Percentiles rank a stretch among this genome's conserved stretches.
Evolutionary conservation across 768 basidiomycete species (phyloP).

Genomic region (Podaxis sp.): DNA sequence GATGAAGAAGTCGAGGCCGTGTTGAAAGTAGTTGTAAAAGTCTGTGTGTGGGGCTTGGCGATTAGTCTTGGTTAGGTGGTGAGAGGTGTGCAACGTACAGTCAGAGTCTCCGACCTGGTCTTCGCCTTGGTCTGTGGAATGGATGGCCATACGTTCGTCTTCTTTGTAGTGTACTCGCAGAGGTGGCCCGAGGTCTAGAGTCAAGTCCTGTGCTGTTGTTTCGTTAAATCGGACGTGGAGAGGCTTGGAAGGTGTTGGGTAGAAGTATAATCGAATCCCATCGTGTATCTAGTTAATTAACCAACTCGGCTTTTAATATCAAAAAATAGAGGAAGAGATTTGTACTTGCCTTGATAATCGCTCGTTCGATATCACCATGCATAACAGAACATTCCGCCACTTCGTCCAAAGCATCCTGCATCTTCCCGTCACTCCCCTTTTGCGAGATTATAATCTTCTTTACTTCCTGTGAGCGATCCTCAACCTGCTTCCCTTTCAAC

Average conservation of each 20-base stretch:
- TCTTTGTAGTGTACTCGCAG: slow-evolving; percentile 80
- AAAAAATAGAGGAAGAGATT: neutral
- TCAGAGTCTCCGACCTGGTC: slow-evolving; percentile 44
- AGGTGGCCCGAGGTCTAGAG: slow-evolving; percentile 75
- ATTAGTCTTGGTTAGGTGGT: neutral
- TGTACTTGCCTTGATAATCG: slow-evolving; percentile 56
- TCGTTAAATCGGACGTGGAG: slow-evolving; percentile 63
- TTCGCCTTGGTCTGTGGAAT: slow-evolving; percentile 39
- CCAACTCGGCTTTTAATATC: neutral
- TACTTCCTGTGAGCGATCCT: slow-evolving; percentile 72
- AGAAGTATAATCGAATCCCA: slow-evolving; percentile 67
- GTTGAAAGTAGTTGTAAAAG: slow-evolving; percentile 92
- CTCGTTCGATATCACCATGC: slow-evolving; percentile 67
- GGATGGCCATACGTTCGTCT: slow-evolving; percentile 84
- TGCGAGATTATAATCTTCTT: slow-evolving; percentile 71
- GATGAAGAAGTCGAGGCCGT: slow-evolving; percentile 85
- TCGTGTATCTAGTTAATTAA: slow-evolving; percentile 55
- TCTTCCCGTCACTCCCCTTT: slow-evolving; percentile 52
- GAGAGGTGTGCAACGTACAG: slow-evolving; percentile 33
- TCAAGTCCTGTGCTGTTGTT: slow-evolving; percentile 81
- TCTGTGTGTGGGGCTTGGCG: slow-evolving; percentile 35
- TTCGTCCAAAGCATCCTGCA: slow-evolving; percentile 69
- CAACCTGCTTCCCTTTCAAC: slow-evolving; percentile 41
- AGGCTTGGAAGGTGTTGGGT: slow-evolving; percentile 43
- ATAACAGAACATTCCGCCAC: slow-evolving; percentile 60